Evolutionary conservation across 148 eudicot species (phyloP).

Genomic region (Salicornia ramosissima): DNA sequence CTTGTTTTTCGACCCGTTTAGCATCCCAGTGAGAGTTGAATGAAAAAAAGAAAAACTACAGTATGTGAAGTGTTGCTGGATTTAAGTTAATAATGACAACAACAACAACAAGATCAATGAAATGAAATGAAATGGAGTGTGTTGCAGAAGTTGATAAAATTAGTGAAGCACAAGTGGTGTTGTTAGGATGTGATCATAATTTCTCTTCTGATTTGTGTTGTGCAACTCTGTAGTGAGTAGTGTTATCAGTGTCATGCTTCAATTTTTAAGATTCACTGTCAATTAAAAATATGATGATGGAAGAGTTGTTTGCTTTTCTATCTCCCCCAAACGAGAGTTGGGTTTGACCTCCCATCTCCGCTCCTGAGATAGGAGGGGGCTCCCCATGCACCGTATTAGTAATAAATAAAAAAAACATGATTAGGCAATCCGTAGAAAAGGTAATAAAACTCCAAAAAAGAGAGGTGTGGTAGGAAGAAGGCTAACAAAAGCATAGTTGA

Average conservation of each 20-base stretch:
- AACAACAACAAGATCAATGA: background rate
- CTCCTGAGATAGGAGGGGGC: no score
- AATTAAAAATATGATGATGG: conserved; percentile 4
- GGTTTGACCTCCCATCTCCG: no score
- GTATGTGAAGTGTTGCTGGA: background rate
- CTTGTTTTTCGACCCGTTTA: conserved; percentile 75
- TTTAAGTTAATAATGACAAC: conserved; percentile 2
- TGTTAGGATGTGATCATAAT: background rate
- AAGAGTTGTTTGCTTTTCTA: no score
- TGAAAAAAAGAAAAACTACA: background rate
- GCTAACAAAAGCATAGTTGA: no score
- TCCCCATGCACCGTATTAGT: no score
- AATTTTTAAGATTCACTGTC: background rate
- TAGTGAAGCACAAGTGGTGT: background rate
- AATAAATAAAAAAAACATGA: background rate
- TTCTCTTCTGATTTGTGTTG: background rate
- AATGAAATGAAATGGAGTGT: background rate
- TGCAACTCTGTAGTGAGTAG: conserved; percentile 1
- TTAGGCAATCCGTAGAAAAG: background rate
- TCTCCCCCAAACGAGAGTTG: no score
- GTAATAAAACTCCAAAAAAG: background rate
- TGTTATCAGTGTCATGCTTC: background rate
- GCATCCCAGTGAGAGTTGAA: conserved; percentile 35
- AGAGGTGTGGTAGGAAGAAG: no score
- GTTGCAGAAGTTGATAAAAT: background rate